phyloP scores from a whole-genome alignment of 805 yeast species.

The Teunomyces stri region DNA sequence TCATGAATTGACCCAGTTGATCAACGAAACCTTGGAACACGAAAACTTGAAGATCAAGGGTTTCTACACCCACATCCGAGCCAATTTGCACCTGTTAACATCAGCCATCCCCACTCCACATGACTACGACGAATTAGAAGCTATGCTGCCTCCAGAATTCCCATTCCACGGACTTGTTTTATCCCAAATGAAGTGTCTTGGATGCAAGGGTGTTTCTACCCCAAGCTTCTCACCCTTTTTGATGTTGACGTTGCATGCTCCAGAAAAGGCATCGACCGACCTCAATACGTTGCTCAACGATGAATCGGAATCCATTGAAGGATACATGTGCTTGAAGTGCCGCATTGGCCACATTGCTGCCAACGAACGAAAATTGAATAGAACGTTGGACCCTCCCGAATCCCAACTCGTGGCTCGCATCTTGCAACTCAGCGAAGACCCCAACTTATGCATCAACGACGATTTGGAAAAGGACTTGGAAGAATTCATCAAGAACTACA shows the following conservation, averaged over 20 bases:
- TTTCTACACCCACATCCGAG: slow-evolving; percentile 19
- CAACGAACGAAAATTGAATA: slow-evolving; percentile 23
- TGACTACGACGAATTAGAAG: slow-evolving; percentile 9
- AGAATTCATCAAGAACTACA: slow-evolving; percentile 46
- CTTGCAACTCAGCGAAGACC: slow-evolving; percentile 31
- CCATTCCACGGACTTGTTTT: slow-evolving; percentile 71
- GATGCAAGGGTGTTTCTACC: slow-evolving; percentile 61
- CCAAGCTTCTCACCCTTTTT: slow-evolving; percentile 59
- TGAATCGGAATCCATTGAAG: slow-evolving; percentile 68
- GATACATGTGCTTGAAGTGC: slow-evolving; percentile 78
- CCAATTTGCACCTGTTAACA: slow-evolving; percentile 7
- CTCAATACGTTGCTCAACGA: slow-evolving; percentile 55
- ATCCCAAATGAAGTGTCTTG: slow-evolving; percentile 67
- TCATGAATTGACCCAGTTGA: slow-evolving; percentile 81
- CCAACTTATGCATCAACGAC: slow-evolving; percentile 54
- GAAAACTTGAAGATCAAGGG: slow-evolving; percentile 52
- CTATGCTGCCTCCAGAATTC: slow-evolving; percentile 50
- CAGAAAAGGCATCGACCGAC: slow-evolving; percentile 47
- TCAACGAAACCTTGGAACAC: slow-evolving; percentile 71
- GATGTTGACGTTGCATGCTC: slow-evolving; percentile 74
- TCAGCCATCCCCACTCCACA: slow-evolving; percentile 8
- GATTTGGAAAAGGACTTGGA: slow-evolving; percentile 56
- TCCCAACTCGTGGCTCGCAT: slow-evolving; percentile 31
- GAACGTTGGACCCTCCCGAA: slow-evolving; percentile 22
- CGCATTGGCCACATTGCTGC: slow-evolving; percentile 36